These are phyloP conservation scores for Trichoderma brevicompactum DNA, from an alignment of 2,329 filamentous ascomycete species.

Conservation along the genomic window DNA sequence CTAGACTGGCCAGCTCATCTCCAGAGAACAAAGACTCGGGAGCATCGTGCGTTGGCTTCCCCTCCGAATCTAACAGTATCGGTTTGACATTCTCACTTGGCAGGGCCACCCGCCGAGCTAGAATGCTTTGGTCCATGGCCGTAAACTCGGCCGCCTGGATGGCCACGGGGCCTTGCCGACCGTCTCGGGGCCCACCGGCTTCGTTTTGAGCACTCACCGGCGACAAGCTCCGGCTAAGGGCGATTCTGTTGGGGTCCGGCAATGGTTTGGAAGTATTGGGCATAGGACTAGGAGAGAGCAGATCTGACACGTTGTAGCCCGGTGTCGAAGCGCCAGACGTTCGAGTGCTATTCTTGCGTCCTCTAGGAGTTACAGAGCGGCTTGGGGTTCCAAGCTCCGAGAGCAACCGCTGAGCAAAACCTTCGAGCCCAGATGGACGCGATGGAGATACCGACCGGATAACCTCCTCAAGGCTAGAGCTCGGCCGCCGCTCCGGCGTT, in stretches of 20 bases:
- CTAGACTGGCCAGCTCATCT: constrained; percentile 27
- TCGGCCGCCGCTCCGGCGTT: constrained; percentile 40
- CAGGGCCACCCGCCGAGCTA: constrained; percentile 58
- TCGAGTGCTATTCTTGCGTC: constrained; percentile 51
- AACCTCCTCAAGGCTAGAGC: constrained; percentile 48
- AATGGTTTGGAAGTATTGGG: constrained; percentile 51
- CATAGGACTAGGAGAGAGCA: constrained; percentile 39
- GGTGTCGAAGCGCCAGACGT: constrained; percentile 42
- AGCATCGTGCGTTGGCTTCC: constrained; percentile 38
- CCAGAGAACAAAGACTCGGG: constrained; percentile 30
- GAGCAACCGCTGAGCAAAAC: constrained; percentile 65
- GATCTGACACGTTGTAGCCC: constrained; percentile 32
- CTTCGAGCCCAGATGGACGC: constrained; percentile 60
- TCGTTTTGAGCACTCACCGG: constrained; percentile 42
- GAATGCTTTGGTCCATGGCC: constrained; percentile 66
- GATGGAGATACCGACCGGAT: constrained; percentile 56
- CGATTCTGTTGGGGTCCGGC: constrained; percentile 36
- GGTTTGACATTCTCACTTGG: constrained; percentile 49
- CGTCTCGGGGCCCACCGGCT: constrained; percentile 37
- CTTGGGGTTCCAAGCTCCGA: constrained; percentile 62
- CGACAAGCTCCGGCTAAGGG: constrained; percentile 49
- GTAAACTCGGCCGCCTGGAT: constrained; percentile 64
- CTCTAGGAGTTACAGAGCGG: constrained; percentile 52
- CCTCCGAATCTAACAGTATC: constrained; percentile 54
- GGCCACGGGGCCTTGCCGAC: constrained; percentile 43